Evolutionary conservation across 345 rosid genomes (phyloP).

Genomic region (Luvunga scandens): DNA sequence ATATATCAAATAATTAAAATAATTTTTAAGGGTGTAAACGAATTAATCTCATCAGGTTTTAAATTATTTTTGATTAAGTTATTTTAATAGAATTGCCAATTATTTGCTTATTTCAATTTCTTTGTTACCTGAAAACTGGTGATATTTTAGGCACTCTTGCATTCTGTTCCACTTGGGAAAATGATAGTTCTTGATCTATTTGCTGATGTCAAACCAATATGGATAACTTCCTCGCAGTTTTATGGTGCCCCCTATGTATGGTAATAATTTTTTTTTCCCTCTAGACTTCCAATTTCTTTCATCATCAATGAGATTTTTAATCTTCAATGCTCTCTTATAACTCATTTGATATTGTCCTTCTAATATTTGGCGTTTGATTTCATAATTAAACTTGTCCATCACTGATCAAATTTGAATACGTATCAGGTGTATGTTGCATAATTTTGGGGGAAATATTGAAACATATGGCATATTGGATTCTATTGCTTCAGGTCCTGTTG

Average conservation of each 20-base stretch:
- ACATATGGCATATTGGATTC: conserved; percentile 83
- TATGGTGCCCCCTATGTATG: conserved; percentile 91
- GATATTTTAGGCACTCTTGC: conserved; percentile 79
- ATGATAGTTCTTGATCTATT: conserved; percentile 93
- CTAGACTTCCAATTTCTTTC: neutral
- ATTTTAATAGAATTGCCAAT: neutral
- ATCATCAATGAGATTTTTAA: neutral
- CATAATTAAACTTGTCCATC: neutral
- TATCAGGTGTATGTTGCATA: conserved; percentile 90
- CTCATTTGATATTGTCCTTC: neutral
- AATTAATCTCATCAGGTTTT: neutral
- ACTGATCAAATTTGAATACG: conserved; percentile 7
- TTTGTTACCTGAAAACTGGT: conserved; percentile 3
- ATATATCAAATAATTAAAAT: neutral
- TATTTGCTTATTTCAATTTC: neutral
- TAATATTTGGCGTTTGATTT: neutral
- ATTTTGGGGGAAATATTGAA: conserved; percentile 95
- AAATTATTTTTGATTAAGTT: neutral
- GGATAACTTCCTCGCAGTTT: conserved; percentile 82
- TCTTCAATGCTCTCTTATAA: neutral
- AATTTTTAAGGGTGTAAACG: neutral
- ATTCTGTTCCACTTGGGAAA: conserved; percentile 86
- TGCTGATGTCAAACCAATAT: conserved; percentile 90
- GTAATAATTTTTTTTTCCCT: conserved; percentile 30
- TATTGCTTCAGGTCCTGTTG: conserved; percentile 79